Percentiles rank a stretch among this genome's conserved stretches.
These are phyloP conservation scores for Ophiocordyceps robertsii DNA, from an alignment of 2,329 filamentous ascomycete species.

Conservation along the genomic window DNA sequence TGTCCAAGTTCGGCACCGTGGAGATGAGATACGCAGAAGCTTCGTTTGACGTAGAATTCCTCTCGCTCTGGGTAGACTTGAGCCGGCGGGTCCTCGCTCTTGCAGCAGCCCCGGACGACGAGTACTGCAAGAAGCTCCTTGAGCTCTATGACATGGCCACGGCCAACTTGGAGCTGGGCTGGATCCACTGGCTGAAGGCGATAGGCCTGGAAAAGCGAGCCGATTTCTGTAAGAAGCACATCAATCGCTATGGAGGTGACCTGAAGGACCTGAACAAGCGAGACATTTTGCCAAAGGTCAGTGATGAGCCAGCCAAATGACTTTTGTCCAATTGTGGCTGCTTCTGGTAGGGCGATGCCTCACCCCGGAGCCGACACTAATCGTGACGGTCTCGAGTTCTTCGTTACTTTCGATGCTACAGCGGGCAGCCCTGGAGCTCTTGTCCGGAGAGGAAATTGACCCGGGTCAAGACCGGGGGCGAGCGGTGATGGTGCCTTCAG, in stretches of 20 bases:
- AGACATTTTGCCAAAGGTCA: conserved; percentile 5
- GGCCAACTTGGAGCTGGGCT: conserved; percentile 6
- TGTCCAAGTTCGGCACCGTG: conserved; percentile 10
- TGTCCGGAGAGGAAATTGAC: no score
- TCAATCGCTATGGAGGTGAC: conserved; percentile 5
- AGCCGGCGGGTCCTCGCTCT: conserved; percentile 10
- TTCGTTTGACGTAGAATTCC: conserved; percentile 11
- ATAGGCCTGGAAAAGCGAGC: conserved; percentile 6
- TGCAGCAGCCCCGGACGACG: conserved; percentile 5
- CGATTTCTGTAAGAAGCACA: conserved; percentile 5
- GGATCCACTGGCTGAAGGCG: conserved; percentile 8
- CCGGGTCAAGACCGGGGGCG: no score
- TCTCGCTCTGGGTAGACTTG: conserved; percentile 11
- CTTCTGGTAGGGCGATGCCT: no score
- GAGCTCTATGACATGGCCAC: conserved; percentile 12
- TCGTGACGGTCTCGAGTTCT: no score
- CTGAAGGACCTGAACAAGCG: conserved; percentile 10
- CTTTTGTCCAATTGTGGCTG: no score
- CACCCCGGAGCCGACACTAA: no score
- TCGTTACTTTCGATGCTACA: no score
- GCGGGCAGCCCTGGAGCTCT: no score
- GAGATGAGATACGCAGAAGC: conserved; percentile 16
- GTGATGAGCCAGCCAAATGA: no score
- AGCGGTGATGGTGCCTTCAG: no score
- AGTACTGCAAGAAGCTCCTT: conserved; percentile 8